Evolutionary conservation across 441 rosid species (phyloP).

Genomic region (Manihot esculenta): DNA sequence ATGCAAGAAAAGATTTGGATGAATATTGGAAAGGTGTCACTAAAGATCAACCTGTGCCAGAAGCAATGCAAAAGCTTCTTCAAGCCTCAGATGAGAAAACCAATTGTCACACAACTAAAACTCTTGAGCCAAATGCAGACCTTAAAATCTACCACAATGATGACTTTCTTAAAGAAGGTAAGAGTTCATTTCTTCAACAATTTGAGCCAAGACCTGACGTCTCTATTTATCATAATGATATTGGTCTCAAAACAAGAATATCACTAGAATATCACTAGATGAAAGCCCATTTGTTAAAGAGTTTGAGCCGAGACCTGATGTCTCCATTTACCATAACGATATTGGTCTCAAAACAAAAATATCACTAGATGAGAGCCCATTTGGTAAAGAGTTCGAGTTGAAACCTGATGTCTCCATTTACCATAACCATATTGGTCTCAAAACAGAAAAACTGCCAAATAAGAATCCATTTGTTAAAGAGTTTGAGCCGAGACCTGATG

Average conservation of each 20-base stretch:
- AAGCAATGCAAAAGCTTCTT: constrained; percentile 27
- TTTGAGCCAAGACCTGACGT: too few species aligned
- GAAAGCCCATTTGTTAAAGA: background rate
- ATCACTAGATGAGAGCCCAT: too few species aligned
- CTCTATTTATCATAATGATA: too few species aligned
- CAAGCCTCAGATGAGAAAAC: constrained; percentile 13
- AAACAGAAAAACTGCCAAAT: background rate
- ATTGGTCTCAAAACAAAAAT: too few species aligned
- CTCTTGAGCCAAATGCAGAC: constrained; percentile 11
- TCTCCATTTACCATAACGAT: background rate
- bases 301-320: background rate
- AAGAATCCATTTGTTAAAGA: background rate
- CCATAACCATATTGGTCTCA: background rate
- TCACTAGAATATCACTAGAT: background rate
- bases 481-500: background rate
- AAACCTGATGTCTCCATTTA: too few species aligned
- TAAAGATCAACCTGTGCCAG: constrained; percentile 33
- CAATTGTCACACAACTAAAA: constrained; percentile 14
- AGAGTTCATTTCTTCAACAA: too few species aligned
- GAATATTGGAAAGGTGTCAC: constrained; percentile 30
- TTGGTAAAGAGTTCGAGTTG: too few species aligned
- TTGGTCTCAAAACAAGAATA: background rate
- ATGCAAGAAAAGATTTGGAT: constrained; percentile 31
- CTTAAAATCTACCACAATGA: background rate
- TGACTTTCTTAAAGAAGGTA: background rate